Evolutionary conservation across 495 filamentous ascomycete species (phyloP), one percentile per base, ranked within the genome.

Genomic region (Glarea lozoyensis): DNA sequence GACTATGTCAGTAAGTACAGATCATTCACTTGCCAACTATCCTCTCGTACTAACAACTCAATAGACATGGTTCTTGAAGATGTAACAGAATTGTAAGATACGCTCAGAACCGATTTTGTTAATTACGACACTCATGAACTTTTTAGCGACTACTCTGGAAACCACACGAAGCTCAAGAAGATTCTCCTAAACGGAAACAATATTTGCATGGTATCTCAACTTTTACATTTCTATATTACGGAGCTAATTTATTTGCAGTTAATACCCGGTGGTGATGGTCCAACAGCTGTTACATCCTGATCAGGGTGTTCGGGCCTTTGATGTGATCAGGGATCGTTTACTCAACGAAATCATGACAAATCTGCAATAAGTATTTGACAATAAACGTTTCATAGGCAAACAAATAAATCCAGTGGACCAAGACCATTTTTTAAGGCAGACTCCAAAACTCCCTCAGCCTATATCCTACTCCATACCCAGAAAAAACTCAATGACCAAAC

Each of bases 131-230:
- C 24, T 37, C 13, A 43, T 22, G 30, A 7, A 9, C 22, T 10
- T 18, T 45, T n/a, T 39, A 96, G 89, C 57, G 92, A 98, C 63
- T 94, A 90, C 63, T 79, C 78, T 12, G 92, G 88, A 47, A 72
- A 82, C 46, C 79, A 88, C 53, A 83, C 77, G 13, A 93, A 94
- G 62, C 78, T 96, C 15, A 75, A 86, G 13, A 95, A 95, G 72
- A 92, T 97, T 36, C 63, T 98, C 18, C 70, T 98, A n/a, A 97
- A 97, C 54, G 92, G 92, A 25, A 98, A 98, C 64, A 96, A 97
- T 55, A 84, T 98, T 43, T 97, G 92, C 84, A 98, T 98, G 92
- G 92, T 94, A 73, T 20, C 58, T 37, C 9, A 12, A 11, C 9
- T 17, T 18, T 4, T 41, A 9, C 22, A 55, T 24, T 12, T 13